These are phyloP conservation scores for Saururus chinensis DNA, from an alignment of 164 flowering plant species.

Conservation along the genomic window DNA sequence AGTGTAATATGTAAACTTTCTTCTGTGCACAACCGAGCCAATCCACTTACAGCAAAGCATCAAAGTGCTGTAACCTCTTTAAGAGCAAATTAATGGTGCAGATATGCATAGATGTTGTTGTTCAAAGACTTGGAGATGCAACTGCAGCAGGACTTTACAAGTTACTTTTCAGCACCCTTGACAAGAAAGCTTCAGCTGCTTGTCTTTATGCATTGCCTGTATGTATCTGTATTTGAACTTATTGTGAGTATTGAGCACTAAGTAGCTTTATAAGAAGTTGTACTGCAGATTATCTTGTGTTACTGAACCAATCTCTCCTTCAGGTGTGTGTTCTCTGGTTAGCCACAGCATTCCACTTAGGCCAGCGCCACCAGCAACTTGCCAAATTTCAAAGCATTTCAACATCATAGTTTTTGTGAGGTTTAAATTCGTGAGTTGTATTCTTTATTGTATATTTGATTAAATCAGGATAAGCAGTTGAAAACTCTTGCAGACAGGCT, in stretches of 20 bases:
- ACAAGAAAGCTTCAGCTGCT: conserved; percentile 41
- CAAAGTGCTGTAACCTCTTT: not conserved
- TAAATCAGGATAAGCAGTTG: too few species aligned
- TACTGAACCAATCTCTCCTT: not conserved
- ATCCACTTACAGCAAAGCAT: too few species aligned
- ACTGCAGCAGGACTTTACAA: conserved; percentile 91
- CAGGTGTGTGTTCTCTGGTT: conserved; percentile 83
- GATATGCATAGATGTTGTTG: conserved; percentile 92
- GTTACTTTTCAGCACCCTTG: conserved; percentile 46
- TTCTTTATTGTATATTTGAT: too few species aligned
- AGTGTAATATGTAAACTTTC: too few species aligned
- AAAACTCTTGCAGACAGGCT: too few species aligned
- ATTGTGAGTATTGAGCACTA: not conserved
- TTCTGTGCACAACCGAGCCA: too few species aligned
- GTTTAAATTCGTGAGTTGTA: not conserved
- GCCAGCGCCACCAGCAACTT: conserved; percentile 57
- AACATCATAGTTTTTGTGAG: conserved; percentile 5
- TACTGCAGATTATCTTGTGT: too few species aligned
- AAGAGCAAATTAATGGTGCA: conserved; percentile 17
- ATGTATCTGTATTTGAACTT: conserved; percentile 13
- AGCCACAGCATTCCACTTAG: conserved; percentile 56
- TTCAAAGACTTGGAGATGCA: conserved; percentile 97
- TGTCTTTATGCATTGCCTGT: conserved; percentile 87
- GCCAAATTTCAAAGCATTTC: conserved; percentile 37
- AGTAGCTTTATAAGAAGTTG: not conserved